Percentiles rank a stretch among this genome's conserved stretches.
These are phyloP conservation scores for Mycena galericulata DNA, from an alignment of 768 basidiomycete species.

Conservation along the genomic window DNA sequence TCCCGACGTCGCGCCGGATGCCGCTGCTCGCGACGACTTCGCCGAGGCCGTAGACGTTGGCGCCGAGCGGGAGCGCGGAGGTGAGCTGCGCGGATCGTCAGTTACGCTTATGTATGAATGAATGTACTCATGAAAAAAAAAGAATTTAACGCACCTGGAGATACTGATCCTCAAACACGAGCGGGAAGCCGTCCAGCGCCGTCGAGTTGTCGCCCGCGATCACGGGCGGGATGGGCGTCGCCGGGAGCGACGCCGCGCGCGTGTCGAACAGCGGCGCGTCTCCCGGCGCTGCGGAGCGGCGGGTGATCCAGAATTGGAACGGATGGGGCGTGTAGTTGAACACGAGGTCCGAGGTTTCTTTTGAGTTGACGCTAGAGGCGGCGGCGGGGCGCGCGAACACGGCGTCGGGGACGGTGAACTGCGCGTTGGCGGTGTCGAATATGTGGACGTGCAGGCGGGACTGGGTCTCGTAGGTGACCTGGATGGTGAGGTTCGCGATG, in stretches of 20 bases:
- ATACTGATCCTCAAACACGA: conserved; percentile 87
- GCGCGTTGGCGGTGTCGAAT: conserved; percentile 67
- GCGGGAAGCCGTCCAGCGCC: conserved; percentile 70
- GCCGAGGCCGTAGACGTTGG: conserved; percentile 85
- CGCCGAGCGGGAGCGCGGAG: conserved; percentile 70
- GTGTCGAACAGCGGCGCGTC: conserved; percentile 78
- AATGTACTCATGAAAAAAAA: no score
- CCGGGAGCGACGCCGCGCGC: conserved; percentile 68
- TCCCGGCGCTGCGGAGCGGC: conserved; percentile 67
- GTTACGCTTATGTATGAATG: no score
- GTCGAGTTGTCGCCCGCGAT: conserved; percentile 63
- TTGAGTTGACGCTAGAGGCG: conserved; percentile 39
- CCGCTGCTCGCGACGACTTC: conserved; percentile 79
- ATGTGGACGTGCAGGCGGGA: conserved; percentile 76
- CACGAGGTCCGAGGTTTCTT: conserved; percentile 72
- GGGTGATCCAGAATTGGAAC: conserved; percentile 86
- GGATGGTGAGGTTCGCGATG: conserved; percentile 66
- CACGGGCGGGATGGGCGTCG: conserved; percentile 69
- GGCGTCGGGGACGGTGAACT: conserved; percentile 74
- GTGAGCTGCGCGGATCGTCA: conserved; percentile 63
- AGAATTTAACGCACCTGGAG: no score
- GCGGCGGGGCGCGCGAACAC: conserved; percentile 42
- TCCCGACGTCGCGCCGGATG: conserved; percentile 70
- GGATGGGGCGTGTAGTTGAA: conserved; percentile 76
- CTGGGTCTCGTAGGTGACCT: conserved; percentile 73